phyloP scores from a whole-genome alignment of 257 asterid genomes.

The Perilla frutescens region DNA sequence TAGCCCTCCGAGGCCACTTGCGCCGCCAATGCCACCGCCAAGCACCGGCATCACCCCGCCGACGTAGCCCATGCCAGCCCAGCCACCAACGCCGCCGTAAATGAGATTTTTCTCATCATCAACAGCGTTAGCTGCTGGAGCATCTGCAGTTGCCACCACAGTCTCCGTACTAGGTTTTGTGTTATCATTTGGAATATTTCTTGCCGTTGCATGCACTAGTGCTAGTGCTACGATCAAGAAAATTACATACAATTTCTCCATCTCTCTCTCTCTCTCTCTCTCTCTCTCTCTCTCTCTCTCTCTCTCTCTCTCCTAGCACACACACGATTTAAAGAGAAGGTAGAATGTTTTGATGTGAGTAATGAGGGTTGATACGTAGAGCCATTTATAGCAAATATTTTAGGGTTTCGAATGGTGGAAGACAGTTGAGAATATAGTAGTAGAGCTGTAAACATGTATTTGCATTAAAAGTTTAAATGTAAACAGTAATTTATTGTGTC shows the following conservation, averaged over 20 bases:
- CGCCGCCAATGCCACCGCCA: conserved; percentile 43
- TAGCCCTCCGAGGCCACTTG: conserved; percentile 37
- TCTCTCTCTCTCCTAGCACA: not conserved
- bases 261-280: conserved; percentile 32
- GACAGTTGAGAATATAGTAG: conserved; percentile 25
- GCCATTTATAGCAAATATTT: conserved; percentile 45
- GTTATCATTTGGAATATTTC: conserved; percentile 54
- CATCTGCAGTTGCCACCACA: conserved; percentile 35
- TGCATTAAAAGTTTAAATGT: not conserved
- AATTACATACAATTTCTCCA: conserved; percentile 53
- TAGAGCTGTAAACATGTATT: not conserved
- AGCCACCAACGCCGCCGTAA: conserved; percentile 71
- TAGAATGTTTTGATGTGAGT: conserved; percentile 33
- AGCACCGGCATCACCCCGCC: conserved; percentile 43
- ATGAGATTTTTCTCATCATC: conserved; percentile 67
- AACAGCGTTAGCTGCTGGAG: conserved; percentile 44
- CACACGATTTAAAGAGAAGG: not conserved
- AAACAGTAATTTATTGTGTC: not conserved
- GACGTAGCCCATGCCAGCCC: conserved; percentile 61
- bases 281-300: conserved; percentile 31
- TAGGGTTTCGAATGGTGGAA: conserved; percentile 18
- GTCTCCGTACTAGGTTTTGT: conserved; percentile 33
- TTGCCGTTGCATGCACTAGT: conserved; percentile 53
- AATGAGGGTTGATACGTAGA: conserved; percentile 24
- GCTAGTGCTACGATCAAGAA: conserved; percentile 43